Base-by-base conservation (phyloP, 2,329 filamentous ascomycete genomes). In the Bisporella sp. region DNA sequence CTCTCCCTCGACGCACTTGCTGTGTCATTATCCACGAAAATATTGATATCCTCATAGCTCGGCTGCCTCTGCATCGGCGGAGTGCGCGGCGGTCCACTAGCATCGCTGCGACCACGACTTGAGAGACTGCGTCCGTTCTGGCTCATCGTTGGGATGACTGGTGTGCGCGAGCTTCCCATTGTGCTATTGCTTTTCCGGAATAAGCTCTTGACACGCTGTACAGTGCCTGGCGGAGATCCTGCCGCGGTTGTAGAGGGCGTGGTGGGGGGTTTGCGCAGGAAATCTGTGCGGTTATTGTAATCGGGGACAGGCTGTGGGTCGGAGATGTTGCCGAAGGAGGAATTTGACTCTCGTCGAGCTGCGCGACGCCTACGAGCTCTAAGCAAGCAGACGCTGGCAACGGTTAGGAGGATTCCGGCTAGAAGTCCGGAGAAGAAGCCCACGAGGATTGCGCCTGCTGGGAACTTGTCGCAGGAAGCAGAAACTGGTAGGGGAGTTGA, bases 1-100 rank as follows among this genome's bases (percentile, higher is more conserved):
- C 49, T 45, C 37, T 55, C 50, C 35, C 60, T 45, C 35, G 64
- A 44, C 7, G 57, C 51, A 4, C 60, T 67, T 29, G 73, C 68
- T 1, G 70, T 73, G 45, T 66, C 64, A 21, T 72, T 71, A 56
- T 78, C 76, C 1, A 73, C 73, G 51, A 76, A 78, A 6, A 80
- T 68, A 54, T 76, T 73, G 62, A 79, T 78, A 63, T 71, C 73
- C 60, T 75, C 71, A 47, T 66, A 70, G 57, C 71, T 75, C 3
- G 69, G 68, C 54, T 74, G 70, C n/a, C 70, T 65, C 43, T 69
- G 64, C 46, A 70, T 50, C 40, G 62, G 58, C 13, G 68, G 69
- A 32, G 67, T 70, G 37, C 61, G 55, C n/a, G 59, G 62, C 4
- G 53, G 50, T 28, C 33, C 31, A 12, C 41, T 32, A 7, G 31